Percentiles rank a stretch among this genome's conserved stretches.
Evolutionary conservation across 2,329 filamentous ascomycete genomes (phyloP).

Genomic region (Alternaria brassicae): DNA sequence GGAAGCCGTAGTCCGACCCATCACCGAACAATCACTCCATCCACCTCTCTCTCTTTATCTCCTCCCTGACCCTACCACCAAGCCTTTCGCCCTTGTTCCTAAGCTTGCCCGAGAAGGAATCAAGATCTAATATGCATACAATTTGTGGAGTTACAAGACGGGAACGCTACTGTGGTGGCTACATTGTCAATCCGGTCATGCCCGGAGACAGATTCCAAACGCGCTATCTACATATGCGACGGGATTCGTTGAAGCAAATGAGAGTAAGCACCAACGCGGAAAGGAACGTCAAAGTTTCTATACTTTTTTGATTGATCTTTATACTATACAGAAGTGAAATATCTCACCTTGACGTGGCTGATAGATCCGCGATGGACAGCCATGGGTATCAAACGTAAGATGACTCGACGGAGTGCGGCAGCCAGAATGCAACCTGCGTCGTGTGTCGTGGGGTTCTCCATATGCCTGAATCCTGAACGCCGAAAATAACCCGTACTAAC

Average conservation of each 20-base stretch:
- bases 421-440: slow-evolving; percentile 15
- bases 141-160: neutral
- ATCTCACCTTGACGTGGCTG: slow-evolving; percentile 11
- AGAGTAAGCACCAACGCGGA: slow-evolving; percentile 20
- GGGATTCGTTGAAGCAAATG: slow-evolving; percentile 33
- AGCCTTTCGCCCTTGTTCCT: too few relatives aligned
- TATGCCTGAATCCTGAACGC: slow-evolving; percentile 28
- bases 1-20: neutral
- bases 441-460: neutral
- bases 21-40: neutral
- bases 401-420: slow-evolving; percentile 24
- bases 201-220: slow-evolving; percentile 32
- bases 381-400: slow-evolving; percentile 37
- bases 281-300: neutral
- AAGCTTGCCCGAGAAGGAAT: too few relatives aligned
- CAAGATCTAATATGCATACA: too few relatives aligned
- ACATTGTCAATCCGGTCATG: too few relatives aligned
- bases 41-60: too few relatives aligned
- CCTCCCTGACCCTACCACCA: too few relatives aligned
- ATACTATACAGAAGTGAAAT: neutral
- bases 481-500: neutral
- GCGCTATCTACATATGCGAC: slow-evolving; percentile 34
- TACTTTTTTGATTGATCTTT: neutral
- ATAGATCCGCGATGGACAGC: slow-evolving; percentile 7
- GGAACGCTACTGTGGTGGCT: too few relatives aligned